A percentile compares a stretch with the other conserved stretches of the same genome.
Conservation (phyloP, 2,329 filamentous ascomycete species). For the Mollisia scopiformis region DNA sequence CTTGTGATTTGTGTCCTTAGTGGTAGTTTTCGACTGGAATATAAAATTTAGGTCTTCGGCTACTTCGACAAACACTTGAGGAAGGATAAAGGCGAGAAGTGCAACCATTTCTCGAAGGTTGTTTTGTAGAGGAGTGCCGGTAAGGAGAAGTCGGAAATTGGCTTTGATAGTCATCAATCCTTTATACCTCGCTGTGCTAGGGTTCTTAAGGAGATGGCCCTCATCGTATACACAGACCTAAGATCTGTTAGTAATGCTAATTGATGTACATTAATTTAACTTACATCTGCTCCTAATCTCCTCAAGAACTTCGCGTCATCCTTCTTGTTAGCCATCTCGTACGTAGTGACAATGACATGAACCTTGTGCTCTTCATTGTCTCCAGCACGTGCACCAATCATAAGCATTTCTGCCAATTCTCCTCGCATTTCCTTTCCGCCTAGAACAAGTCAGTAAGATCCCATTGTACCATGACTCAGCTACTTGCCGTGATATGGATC, state of each 20-base stretch:
- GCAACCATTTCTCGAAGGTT: constrained; percentile 92
- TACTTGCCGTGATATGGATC: constrained; percentile 62
- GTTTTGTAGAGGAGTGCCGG: constrained; percentile 91
- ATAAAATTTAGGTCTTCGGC: constrained; percentile 82
- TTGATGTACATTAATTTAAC: constrained; percentile 2
- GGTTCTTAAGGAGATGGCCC: constrained; percentile 91
- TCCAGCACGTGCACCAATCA: too few species aligned
- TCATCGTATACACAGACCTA: constrained; percentile 77
- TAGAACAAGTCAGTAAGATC: constrained; percentile 24
- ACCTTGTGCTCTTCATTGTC: too few species aligned
- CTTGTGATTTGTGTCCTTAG: constrained; percentile 77
- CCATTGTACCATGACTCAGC: background rate
- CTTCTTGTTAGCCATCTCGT: constrained; percentile 62
- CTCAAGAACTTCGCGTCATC: constrained; percentile 66
- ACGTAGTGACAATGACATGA: constrained; percentile 74
- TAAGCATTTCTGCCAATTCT: constrained; percentile 68
- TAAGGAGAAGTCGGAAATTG: constrained; percentile 83
- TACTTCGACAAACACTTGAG: constrained; percentile 75
- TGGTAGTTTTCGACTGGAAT: constrained; percentile 90
- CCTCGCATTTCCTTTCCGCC: constrained; percentile 70
- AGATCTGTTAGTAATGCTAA: constrained; percentile 14
- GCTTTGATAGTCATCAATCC: constrained; percentile 78
- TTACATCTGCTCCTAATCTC: constrained; percentile 54
- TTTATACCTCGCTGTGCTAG: constrained; percentile 78
- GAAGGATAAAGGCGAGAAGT: constrained; percentile 92